Base-by-base conservation (phyloP, 2,329 filamentous ascomycete genomes). In the Colletotrichum tofieldiae region DNA sequence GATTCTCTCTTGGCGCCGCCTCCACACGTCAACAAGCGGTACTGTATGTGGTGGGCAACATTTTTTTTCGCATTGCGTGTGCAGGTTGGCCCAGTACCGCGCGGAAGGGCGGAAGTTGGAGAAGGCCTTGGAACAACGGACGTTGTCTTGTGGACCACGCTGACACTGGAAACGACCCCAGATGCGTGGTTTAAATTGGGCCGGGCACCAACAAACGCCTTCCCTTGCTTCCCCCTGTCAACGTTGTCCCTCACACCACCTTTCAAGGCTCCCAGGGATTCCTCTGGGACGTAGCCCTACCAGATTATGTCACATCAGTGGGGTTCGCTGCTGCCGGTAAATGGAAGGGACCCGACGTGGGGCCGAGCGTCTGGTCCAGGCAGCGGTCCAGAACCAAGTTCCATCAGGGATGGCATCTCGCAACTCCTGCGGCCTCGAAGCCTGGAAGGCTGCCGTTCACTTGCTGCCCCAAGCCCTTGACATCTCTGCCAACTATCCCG, bases 261-360 rank as follows among this genome's bases (percentile, higher is more conserved):
- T n/a, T 18, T 26, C 61, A 18, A 45, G 20, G 49, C 32, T 18
- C 43, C 26, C 61, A 64, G 54, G 61, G 26, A 64, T 54, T 54
- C 35, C 12, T 64, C 49, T 54, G 61, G 61, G 61, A 54, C 61
- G 61, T 64, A 64, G 61, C 61, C 61, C 61, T 64, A 64, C 49
- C 47, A 43, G 61, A 35, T 64, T 64, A 64, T 64, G 49, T 64
- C 61, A 64, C 51, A 43, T 64, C 49, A 54, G 61, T 45, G 61
- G 61, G 12, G 32, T 51, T 23, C 7, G 35, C 37, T n/a, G 49
- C 18, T 64, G 61, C 49, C 61, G 49, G 37, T 55, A 64, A 55
- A 64, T 64, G 49, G 49, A 20, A 55, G 61, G 61, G 37, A 64
- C 37, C 49, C 26, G 37, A 23, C 23, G 37, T 64, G 61, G 61